phyloP scores from a whole-genome alignment of 345 rosid species.

The Eucalyptus lansdowneana region DNA sequence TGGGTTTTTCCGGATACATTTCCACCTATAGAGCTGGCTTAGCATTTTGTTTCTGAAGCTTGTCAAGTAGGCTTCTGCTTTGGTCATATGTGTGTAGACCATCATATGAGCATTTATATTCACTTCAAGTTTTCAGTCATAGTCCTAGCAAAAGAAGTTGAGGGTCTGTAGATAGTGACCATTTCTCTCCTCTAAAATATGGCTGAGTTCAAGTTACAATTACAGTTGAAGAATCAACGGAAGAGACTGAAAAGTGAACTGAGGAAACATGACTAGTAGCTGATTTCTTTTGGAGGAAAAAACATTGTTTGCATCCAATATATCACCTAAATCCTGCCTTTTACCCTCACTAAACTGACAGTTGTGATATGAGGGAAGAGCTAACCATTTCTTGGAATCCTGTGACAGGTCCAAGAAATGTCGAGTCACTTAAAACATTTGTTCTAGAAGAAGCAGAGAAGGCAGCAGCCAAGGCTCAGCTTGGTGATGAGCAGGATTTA shows the following conservation, averaged over 20 bases:
- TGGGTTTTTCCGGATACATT: neutral
- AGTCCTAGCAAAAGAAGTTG: neutral
- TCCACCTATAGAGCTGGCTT: neutral
- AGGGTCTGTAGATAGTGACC: neutral
- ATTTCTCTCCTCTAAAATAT: neutral
- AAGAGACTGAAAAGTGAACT: neutral
- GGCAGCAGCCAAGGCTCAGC: constrained; percentile 64
- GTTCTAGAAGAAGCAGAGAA: constrained; percentile 81
- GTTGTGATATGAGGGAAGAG: neutral
- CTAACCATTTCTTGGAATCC: neutral
- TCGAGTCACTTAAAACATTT: constrained; percentile 63
- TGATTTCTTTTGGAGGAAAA: neutral
- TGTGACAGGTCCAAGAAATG: constrained; percentile 53
- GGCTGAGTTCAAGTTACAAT: neutral
- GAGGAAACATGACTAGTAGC: neutral
- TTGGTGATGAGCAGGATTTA: constrained; percentile 48
- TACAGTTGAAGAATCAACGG: neutral
- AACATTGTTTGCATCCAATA: neutral
- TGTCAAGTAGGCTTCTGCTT: neutral
- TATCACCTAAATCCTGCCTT: neutral
- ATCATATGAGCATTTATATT: neutral
- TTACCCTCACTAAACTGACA: neutral
- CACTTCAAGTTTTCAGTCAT: neutral
- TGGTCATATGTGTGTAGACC: neutral
- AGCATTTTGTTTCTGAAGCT: neutral